Evolutionary conservation across 352 stramenopile species (phyloP).

Genomic region (Detonula confervacea): DNA sequence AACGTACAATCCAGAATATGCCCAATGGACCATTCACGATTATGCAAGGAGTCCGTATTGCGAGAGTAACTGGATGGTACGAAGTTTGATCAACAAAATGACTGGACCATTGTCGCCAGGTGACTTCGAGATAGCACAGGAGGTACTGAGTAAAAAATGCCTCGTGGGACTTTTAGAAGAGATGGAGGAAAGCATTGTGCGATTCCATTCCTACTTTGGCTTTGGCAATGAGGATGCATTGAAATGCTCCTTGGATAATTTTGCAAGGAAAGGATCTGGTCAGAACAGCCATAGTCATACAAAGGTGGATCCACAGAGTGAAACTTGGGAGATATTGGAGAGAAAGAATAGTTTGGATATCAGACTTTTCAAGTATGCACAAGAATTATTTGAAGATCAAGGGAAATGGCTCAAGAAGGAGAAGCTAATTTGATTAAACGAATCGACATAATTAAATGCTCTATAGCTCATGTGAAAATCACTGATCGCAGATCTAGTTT

Average conservation of each 20-base stretch:
- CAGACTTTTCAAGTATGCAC: slow-evolving; percentile 55
- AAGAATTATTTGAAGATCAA: slow-evolving; percentile 59
- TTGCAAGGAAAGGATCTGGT: slow-evolving; percentile 8
- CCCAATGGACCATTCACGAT: slow-evolving; percentile 64
- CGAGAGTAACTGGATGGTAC: slow-evolving; percentile 69
- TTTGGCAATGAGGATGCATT: slow-evolving; percentile 40
- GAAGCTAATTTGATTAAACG: too few species aligned
- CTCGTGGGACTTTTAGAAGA: slow-evolving; percentile 58
- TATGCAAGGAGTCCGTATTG: slow-evolving; percentile 55
- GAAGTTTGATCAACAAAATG: slow-evolving; percentile 56
- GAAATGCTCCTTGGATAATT: slow-evolving; percentile 26
- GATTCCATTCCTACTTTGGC: slow-evolving; percentile 59
- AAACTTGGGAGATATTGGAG: slow-evolving; percentile 55
- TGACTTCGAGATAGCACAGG: slow-evolving; percentile 51
- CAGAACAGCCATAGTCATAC: slow-evolving; percentile 42
- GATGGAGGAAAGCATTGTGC: slow-evolving; percentile 57
- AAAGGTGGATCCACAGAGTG: slow-evolving; percentile 27
- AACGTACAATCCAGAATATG: slow-evolving; percentile 59
- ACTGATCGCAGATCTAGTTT: too few species aligned
- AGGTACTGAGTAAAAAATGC: slow-evolving; percentile 58
- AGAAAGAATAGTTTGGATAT: slow-evolving; percentile 65
- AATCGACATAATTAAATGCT: too few species aligned
- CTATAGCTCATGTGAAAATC: too few species aligned
- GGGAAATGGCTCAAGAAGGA: too few species aligned
- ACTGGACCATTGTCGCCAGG: slow-evolving; percentile 54